These are phyloP conservation scores for Isatis lusitanica DNA, from an alignment of 441 rosid genomes.

Conservation along the genomic window DNA sequence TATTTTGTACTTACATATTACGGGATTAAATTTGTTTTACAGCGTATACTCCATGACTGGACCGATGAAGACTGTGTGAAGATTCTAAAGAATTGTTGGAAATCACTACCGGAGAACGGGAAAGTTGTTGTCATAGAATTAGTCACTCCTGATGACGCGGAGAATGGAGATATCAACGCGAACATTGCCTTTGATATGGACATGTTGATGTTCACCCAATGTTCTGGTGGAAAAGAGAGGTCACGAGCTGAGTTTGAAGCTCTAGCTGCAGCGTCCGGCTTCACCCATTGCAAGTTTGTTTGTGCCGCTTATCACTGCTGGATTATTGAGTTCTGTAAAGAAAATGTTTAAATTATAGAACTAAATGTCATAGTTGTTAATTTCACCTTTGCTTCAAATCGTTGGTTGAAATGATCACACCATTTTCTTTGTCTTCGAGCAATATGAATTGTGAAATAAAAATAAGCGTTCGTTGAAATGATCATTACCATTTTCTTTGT, in stretches of 20 bases:
- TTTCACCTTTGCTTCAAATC: neutral
- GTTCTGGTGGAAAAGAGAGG: constrained; percentile 24
- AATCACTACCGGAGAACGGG: constrained; percentile 27
- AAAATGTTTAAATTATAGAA: neutral
- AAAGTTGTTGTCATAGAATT: constrained; percentile 37
- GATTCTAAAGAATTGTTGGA: constrained; percentile 27
- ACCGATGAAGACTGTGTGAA: constrained; percentile 32
- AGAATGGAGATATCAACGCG: constrained; percentile 5
- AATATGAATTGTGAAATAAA: neutral
- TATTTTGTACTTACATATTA: neutral
- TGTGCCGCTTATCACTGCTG: constrained; percentile 33
- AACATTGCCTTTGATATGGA: constrained; percentile 27
- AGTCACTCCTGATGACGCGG: constrained; percentile 21
- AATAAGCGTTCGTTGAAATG: neutral
- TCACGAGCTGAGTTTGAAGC: constrained; percentile 25
- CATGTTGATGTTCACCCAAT: constrained; percentile 16
- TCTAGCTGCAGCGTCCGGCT: constrained; percentile 13
- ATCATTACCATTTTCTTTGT: too few species aligned
- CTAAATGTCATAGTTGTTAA: neutral
- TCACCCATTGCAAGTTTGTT: constrained; percentile 18
- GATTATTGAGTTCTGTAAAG: constrained; percentile 35
- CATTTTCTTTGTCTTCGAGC: neutral
- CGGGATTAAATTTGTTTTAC: neutral
- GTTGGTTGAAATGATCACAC: constrained; percentile 1
- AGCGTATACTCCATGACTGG: constrained; percentile 39